A percentile compares a stretch with the other conserved stretches of the same genome.
These are phyloP conservation scores for Trichosporon coremiiforme DNA, from an alignment of 1,284 basidiomycete genomes.

Conservation along the genomic window DNA sequence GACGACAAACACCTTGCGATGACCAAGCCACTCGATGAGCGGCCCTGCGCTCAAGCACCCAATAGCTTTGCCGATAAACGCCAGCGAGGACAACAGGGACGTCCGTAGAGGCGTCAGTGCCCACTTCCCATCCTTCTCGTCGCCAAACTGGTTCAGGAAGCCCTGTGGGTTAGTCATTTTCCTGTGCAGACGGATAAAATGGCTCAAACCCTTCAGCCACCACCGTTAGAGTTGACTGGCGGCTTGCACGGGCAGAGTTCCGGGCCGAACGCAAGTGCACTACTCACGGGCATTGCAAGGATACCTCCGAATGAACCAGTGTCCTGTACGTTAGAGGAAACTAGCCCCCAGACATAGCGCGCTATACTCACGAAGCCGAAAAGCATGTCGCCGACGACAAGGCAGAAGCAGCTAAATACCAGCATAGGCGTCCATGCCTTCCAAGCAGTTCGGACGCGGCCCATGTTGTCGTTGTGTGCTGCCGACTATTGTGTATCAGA, in stretches of 20 bases:
- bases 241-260: not conserved
- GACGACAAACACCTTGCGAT: slow-evolving; percentile 22
- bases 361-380: slow-evolving; percentile 17
- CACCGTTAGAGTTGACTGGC: not conserved
- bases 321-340: slow-evolving; percentile 2
- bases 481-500: not conserved
- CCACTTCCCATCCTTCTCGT: slow-evolving; percentile 20
- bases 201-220: not conserved
- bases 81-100: slow-evolving; percentile 23
- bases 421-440: slow-evolving; percentile 21
- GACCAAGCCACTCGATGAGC: slow-evolving; percentile 27
- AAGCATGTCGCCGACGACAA: slow-evolving; percentile 25
- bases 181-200: not conserved
- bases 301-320: slow-evolving; percentile 20
- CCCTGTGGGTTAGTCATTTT: slow-evolving; percentile 18
- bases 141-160: slow-evolving; percentile 30
- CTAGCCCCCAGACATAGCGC: not conserved
- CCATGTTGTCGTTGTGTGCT: slow-evolving; percentile 13
- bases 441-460: slow-evolving; percentile 23
- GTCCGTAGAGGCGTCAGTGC: slow-evolving; percentile 18
- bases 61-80: slow-evolving; percentile 29
- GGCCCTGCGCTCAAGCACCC: slow-evolving; percentile 22
- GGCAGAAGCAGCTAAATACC: slow-evolving; percentile 24
- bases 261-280: not conserved
- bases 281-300: slow-evolving; percentile 21